phyloP scores from a whole-genome alignment of 2,329 filamentous ascomycete species.

The Mycosphaerella arachidis region DNA sequence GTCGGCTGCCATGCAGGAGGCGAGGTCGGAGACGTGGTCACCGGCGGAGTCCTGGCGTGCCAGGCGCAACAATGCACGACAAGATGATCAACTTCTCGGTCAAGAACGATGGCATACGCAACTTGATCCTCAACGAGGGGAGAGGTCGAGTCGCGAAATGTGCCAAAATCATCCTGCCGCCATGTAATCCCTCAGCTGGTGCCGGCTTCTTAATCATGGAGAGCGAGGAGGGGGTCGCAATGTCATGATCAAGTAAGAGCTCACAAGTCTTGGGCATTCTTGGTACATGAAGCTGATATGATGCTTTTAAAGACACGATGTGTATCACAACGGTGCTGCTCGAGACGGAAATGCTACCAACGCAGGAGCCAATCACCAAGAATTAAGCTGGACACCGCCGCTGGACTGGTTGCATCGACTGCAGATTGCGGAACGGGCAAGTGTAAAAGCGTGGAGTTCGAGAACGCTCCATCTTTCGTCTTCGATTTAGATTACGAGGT shows the following conservation, averaged over 20 bases:
- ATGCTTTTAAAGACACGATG: slow-evolving; percentile 40
- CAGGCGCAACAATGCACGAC: slow-evolving; percentile 44
- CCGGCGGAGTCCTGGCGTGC: slow-evolving; percentile 36
- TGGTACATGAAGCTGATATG: too few species aligned
- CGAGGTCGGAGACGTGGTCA: slow-evolving; percentile 48
- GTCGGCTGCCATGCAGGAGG: slow-evolving; percentile 27
- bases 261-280: too few species aligned
- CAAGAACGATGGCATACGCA: slow-evolving; percentile 36
- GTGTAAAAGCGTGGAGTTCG: slow-evolving; percentile 43
- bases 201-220: slow-evolving; percentile 47
- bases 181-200: slow-evolving; percentile 43
- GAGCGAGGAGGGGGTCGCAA: slow-evolving; percentile 43
- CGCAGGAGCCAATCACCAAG: slow-evolving; percentile 43
- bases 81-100: slow-evolving; percentile 43
- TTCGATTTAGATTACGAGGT: slow-evolving; percentile 38
- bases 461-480: slow-evolving; percentile 46
- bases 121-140: slow-evolving; percentile 45
- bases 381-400: slow-evolving; percentile 44
- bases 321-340: slow-evolving; percentile 43
- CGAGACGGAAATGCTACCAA: slow-evolving; percentile 46
- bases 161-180: slow-evolving; percentile 40
- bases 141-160: slow-evolving; percentile 42
- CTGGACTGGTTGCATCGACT: slow-evolving; percentile 40
- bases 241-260: slow-evolving; percentile 35
- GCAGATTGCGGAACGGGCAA: slow-evolving; percentile 43